Base-by-base conservation (phyloP, 2,329 filamentous ascomycete genomes). In the Zymoseptoria ardabiliae region DNA sequence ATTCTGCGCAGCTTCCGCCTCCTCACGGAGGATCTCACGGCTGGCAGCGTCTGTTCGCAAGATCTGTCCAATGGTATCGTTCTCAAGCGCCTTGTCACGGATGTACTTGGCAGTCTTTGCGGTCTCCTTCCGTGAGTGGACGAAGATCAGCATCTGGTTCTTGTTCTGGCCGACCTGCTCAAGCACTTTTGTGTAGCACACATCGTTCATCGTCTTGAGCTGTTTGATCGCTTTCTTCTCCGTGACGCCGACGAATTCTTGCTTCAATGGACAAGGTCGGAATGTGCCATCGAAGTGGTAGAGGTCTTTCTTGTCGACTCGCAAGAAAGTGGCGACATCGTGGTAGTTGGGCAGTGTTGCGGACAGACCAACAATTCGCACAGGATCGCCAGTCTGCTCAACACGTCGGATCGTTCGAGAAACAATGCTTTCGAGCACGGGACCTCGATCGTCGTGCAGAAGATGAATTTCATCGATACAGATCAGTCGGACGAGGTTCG, bases 181-280 rank as follows among this genome's bases (percentile, higher is more conserved):
- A 57, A 99, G 84, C 25, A 97, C 92, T 75, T 99, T 99, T 65
- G 87, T 95, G 75, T 99, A 99, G 59, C 91, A 97, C 57, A 99
- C 92, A 68, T 99, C 94, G 71, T 99, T 99, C 94, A 99, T 99
- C 0, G 90, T 95, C 81, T 97, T 97, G 57, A 99, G 80, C 74
- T 99, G 94, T 77, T 97, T 99, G 77, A 99, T 99, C 5, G 94
- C 90, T 74, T 97, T 97, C 78, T 94, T 95, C 67, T 99, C 94
- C 0, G 93, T 97, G 50, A 99, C 89, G 56, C 94, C 94, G 66
- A 99, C 90, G 71, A 97, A 99, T 74, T 99, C 95, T 73, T 99
- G 94, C 69, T 90, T 91, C 68, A 99, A 76, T 1, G 94, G 94
- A 73, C 94, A 99, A 62, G 94, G 95, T 68, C 94, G 84, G 79